These are phyloP conservation scores for Leccinum cinnamomeum DNA, from an alignment of 1,284 basidiomycete genomes.

Conservation along the genomic window DNA sequence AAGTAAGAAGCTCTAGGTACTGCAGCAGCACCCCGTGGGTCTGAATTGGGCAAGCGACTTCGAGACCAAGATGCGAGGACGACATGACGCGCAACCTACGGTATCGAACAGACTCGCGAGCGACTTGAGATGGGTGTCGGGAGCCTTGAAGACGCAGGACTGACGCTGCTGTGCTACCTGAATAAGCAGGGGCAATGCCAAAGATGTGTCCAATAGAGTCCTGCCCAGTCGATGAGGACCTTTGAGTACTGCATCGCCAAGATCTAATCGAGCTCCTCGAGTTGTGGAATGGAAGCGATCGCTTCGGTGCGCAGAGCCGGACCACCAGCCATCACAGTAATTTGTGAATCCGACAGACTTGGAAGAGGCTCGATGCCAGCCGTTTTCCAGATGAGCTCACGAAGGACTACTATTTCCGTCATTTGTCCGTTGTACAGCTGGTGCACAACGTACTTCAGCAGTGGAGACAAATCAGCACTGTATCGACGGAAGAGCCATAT, in stretches of 20 bases:
- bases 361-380: slow-evolving; percentile 90
- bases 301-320: slow-evolving; percentile 85
- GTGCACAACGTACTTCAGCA: slow-evolving; percentile 90
- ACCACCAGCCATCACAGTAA: slow-evolving; percentile 89
- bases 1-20: slow-evolving; percentile 72
- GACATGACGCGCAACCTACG: slow-evolving; percentile 48
- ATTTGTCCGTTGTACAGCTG: slow-evolving; percentile 83
- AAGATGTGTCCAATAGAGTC: slow-evolving; percentile 65
- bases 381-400: slow-evolving; percentile 95
- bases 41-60: slow-evolving; percentile 39
- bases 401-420: slow-evolving; percentile 88
- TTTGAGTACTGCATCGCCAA: slow-evolving; percentile 56
- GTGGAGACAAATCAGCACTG: slow-evolving; percentile 77
- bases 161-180: slow-evolving; percentile 88
- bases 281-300: slow-evolving; percentile 66
- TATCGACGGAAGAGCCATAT: slow-evolving; percentile 82
- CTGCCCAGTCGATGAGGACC: slow-evolving; percentile 70
- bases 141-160: slow-evolving; percentile 70
- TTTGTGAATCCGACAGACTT: slow-evolving; percentile 85
- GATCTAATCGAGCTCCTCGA: slow-evolving; percentile 70
- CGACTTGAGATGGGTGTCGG: slow-evolving; percentile 78
- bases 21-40: slow-evolving; percentile 77
- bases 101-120: slow-evolving; percentile 85
- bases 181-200: slow-evolving; percentile 83
- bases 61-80: slow-evolving; percentile 20